A percentile compares a stretch with the other conserved stretches of the same genome.
Conservation (phyloP, 805 yeast genomes). For the Pichia kluyveri region DNA sequence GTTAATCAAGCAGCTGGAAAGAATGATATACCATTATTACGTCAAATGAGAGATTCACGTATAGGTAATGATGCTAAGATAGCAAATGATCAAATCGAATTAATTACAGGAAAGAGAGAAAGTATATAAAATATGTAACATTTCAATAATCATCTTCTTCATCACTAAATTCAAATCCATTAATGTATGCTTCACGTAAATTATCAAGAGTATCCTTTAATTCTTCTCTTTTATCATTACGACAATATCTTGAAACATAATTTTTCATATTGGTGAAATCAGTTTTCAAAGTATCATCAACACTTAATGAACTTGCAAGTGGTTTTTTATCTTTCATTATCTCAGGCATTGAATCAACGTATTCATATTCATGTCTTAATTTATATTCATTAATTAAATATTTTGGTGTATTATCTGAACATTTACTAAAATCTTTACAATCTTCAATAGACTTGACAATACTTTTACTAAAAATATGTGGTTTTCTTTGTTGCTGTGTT, state of each 20-base stretch:
- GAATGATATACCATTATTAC: conserved; percentile 3
- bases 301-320: conserved; percentile 12
- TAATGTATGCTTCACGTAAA: conserved; percentile 7
- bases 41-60: conserved; percentile 2
- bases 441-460: background rate
- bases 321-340: conserved; percentile 10
- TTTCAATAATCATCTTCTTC: conserved; percentile 5
- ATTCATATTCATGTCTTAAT: conserved; percentile 8
- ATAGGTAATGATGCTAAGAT: conserved; percentile 1
- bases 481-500: background rate
- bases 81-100: conserved; percentile 14
- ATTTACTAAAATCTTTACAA: conserved; percentile 8
- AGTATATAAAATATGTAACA: background rate
- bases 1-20: conserved; percentile 3
- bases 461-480: background rate
- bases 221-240: conserved; percentile 45
- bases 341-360: conserved; percentile 27
- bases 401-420: background rate
- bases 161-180: conserved; percentile 9
- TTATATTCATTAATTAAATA: background rate
- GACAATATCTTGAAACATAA: conserved; percentile 19
- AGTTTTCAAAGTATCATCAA: conserved; percentile 18
- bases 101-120: conserved; percentile 13
- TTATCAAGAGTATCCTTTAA: conserved; percentile 27
- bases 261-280: conserved; percentile 18